A percentile compares a stretch with the other conserved stretches of the same genome.
These are phyloP conservation scores for Clonostachys chloroleuca DNA, from an alignment of 2,329 filamentous ascomycete species.

Conservation along the genomic window DNA sequence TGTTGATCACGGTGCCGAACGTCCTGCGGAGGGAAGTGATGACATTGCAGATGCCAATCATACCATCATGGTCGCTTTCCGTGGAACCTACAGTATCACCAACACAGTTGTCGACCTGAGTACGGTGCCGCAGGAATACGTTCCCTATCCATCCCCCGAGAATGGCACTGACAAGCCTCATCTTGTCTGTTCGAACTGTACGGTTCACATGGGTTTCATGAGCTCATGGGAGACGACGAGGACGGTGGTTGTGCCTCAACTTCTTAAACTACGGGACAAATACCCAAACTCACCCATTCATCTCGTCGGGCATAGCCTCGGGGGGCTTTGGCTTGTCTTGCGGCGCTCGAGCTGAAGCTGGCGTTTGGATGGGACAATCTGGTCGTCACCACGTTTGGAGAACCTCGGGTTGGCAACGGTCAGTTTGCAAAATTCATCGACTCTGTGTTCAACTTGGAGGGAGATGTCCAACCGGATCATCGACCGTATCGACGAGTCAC, in stretches of 20 bases:
- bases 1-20: constrained; percentile 58
- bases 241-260: constrained; percentile 59
- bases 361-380: constrained; percentile 70
- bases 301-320: constrained; percentile 86
- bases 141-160: constrained; percentile 70
- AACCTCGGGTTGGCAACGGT: constrained; percentile 65
- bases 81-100: constrained; percentile 89
- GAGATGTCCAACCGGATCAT: constrained; percentile 20
- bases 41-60: constrained; percentile 4
- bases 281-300: constrained; percentile 71
- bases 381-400: constrained; percentile 87
- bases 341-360: constrained; percentile 71
- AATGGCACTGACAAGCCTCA: constrained; percentile 31
- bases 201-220: constrained; percentile 88
- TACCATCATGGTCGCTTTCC: constrained; percentile 78
- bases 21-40: constrained; percentile 6
- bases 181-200: constrained; percentile 75
- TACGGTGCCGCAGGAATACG: constrained; percentile 84
- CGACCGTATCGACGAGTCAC: constrained; percentile 72
- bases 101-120: constrained; percentile 90
- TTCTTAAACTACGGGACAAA: constrained; percentile 52
- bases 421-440: constrained; percentile 53
- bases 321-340: constrained; percentile 89
- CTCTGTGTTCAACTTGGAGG: constrained; percentile 39
- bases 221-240: constrained; percentile 77